A percentile compares a stretch with the other conserved stretches of the same genome.
Conservation (phyloP, 305 asterid species). For the Rubia occidens region DNA sequence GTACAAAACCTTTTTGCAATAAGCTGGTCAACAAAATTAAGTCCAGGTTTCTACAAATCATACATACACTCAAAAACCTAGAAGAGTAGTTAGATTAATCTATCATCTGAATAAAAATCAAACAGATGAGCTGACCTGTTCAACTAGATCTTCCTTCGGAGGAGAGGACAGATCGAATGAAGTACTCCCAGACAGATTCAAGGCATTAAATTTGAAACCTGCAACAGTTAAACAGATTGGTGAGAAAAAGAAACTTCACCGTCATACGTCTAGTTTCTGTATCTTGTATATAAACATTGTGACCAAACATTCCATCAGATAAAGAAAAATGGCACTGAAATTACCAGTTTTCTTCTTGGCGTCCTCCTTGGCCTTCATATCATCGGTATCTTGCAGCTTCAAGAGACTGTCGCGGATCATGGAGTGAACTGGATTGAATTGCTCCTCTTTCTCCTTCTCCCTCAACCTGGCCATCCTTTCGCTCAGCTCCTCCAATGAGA, state of each 20-base stretch:
- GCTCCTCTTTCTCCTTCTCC: slow-evolving; percentile 25
- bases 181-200: slow-evolving; percentile 34
- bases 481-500: slow-evolving; percentile 57
- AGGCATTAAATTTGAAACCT: slow-evolving; percentile 29
- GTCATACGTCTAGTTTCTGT: background rate
- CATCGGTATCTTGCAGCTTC: background rate
- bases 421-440: background rate
- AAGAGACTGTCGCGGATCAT: background rate
- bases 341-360: slow-evolving; percentile 22
- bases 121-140: slow-evolving; percentile 39
- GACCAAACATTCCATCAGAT: background rate
- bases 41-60: background rate
- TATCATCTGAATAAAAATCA: slow-evolving; percentile 1
- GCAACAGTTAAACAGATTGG: slow-evolving; percentile 19
- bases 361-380: background rate
- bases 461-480: slow-evolving; percentile 43
- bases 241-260: background rate
- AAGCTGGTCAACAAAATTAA: background rate
- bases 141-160: slow-evolving; percentile 51
- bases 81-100: background rate
- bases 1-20: background rate
- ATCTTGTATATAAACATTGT: background rate
- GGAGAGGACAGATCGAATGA: slow-evolving; percentile 33
- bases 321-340: slow-evolving; percentile 14
- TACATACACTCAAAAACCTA: background rate